Evolutionary conservation across 805 yeast species (phyloP).

Genomic region (Danielia oregonensis): DNA sequence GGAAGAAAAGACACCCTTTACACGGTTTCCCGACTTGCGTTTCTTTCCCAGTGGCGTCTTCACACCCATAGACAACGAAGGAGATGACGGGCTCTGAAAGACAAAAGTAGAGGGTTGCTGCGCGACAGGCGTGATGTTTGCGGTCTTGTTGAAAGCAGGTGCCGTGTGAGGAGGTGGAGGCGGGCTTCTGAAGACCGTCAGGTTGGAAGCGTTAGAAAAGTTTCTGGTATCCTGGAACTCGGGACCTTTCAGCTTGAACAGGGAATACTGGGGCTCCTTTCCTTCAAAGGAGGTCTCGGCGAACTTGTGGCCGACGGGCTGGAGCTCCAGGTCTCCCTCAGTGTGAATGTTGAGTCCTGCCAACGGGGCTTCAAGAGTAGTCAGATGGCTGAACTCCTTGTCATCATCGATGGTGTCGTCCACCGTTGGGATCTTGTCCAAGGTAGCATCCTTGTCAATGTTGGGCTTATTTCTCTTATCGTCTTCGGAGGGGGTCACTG

Average conservation of each 20-base stretch:
- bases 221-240: constrained; percentile 10
- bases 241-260: constrained; percentile 22
- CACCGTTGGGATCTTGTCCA: constrained; percentile 29
- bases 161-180: constrained; percentile 11
- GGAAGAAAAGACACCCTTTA: constrained; percentile 56
- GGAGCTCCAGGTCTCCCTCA: constrained; percentile 8
- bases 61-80: constrained; percentile 19
- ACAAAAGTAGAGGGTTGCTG: constrained; percentile 15
- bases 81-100: constrained; percentile 18
- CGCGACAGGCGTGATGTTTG: constrained; percentile 29
- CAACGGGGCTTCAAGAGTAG: constrained; percentile 1
- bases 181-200: constrained; percentile 16
- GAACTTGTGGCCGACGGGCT: no score
- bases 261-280: no score
- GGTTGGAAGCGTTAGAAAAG: constrained; percentile 1
- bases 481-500: neutral
- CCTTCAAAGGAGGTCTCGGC: no score
- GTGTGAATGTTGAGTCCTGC: constrained; percentile 3
- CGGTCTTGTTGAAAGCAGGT: constrained; percentile 17
- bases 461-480: constrained; percentile 15
- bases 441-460: constrained; percentile 19
- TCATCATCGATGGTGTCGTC: constrained; percentile 2
- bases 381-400: constrained; percentile 2
- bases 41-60: constrained; percentile 6
- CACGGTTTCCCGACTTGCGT: constrained; percentile 47